Evolutionary conservation across 352 stramenopile species (phyloP).

Genomic region (Phytophthora pseudosyringae): DNA sequence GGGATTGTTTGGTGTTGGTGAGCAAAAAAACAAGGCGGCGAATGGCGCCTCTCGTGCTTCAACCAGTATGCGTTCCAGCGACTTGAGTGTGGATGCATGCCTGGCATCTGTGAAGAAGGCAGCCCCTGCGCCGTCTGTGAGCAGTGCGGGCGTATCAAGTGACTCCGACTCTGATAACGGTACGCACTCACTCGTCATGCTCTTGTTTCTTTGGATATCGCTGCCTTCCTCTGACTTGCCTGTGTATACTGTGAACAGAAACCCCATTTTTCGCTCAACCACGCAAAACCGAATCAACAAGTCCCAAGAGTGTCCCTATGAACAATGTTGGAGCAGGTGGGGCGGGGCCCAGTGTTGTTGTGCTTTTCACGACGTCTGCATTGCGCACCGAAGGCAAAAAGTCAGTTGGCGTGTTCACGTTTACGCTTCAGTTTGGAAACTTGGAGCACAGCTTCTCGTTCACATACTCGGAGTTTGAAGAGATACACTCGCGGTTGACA

Average conservation of each 20-base stretch:
- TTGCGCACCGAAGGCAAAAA: conserved; percentile 76
- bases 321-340: conserved; percentile 31
- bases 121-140: conserved; percentile 8
- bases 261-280: conserved; percentile 34
- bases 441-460: conserved; percentile 62
- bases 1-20: conserved; percentile 52
- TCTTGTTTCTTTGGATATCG: background rate
- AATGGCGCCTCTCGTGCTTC: conserved; percentile 13
- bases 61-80: conserved; percentile 27
- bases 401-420: conserved; percentile 67
- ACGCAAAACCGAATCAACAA: conserved; percentile 25
- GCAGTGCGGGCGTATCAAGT: conserved; percentile 38
- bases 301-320: conserved; percentile 22
- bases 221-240: conserved; percentile 15
- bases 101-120: conserved; percentile 19
- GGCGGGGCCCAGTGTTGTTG: conserved; percentile 39
- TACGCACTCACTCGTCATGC: conserved; percentile 10
- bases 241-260: conserved; percentile 20
- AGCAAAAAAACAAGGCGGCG: conserved; percentile 31
- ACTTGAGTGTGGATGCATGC: conserved; percentile 27
- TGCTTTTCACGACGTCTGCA: conserved; percentile 59
- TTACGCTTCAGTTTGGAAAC: conserved; percentile 55
- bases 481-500: conserved; percentile 62
- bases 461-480: conserved; percentile 79
- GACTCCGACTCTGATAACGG: conserved; percentile 42